Conservation (phyloP, 1,284 basidiomycete genomes). For the Trichosporon faecale region DNA sequence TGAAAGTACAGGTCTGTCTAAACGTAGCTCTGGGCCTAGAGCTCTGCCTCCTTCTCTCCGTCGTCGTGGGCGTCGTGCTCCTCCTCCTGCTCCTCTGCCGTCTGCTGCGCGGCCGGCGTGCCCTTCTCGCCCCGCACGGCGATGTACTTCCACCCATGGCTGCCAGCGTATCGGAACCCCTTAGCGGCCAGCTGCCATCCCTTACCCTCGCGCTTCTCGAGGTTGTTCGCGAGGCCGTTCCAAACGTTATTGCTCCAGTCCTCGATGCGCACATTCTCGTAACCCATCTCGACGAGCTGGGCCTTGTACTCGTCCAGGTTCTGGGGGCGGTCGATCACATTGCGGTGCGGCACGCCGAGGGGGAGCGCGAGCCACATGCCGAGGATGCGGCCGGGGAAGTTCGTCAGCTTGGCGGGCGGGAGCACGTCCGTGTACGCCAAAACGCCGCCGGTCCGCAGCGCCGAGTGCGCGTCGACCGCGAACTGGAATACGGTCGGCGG, state of each 20-base stretch:
- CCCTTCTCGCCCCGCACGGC: constrained; percentile 55
- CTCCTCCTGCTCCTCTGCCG: background rate
- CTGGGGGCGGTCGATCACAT: constrained; percentile 53
- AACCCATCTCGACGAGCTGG: constrained; percentile 59
- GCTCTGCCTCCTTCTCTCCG: background rate
- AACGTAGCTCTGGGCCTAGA: background rate
- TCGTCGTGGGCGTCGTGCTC: background rate
- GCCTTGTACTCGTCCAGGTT: constrained; percentile 56
- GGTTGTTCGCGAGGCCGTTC: constrained; percentile 59
- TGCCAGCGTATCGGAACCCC: constrained; percentile 52
- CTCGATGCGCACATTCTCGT: constrained; percentile 58
- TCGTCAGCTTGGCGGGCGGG: constrained; percentile 29
- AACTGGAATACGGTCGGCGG: constrained; percentile 58
- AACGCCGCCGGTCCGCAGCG: constrained; percentile 58
- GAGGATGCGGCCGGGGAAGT: constrained; percentile 25
- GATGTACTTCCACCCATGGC: constrained; percentile 59
- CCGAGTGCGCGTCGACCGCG: constrained; percentile 53
- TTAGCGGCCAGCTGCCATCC: constrained; percentile 55
- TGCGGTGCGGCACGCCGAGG: constrained; percentile 57
- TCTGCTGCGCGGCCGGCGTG: background rate
- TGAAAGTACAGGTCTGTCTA: background rate
- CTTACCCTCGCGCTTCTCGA: constrained; percentile 53
- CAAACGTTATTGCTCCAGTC: constrained; percentile 65
- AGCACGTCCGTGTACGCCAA: constrained; percentile 66
- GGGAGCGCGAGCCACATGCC: constrained; percentile 35